Base-by-base conservation (phyloP, 345 rosid species). In the Moricandia arvensis region DNA sequence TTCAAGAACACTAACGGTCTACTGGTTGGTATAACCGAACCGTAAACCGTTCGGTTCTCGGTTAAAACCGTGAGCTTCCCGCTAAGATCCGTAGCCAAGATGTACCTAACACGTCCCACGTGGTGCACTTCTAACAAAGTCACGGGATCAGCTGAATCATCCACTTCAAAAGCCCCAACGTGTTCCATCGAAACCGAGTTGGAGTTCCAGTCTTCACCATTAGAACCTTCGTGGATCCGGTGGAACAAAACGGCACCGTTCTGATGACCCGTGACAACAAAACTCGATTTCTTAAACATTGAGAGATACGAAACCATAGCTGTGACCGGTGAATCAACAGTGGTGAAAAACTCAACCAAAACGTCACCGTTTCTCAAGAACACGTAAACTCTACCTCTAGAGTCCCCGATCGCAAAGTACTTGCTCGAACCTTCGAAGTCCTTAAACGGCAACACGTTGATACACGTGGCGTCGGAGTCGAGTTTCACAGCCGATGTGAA, bases 361-460 rank as follows among this genome's bases (percentile, higher is more conserved):
- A 89, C 88, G 79, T 95, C 97, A 63, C 97, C 97, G 54, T 84
- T 92, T 67, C 92, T 87, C 77, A 79, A 71, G 68, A 95, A 76
- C 82, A 92, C 89, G 79, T 81, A 87, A 65, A 92, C 84, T 72
- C 83, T 85, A 59, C 99, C 99, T 72, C 63, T 84, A 53, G 86
- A 88, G 77, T 95, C 96, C 5, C 99, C 99, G 66, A 95, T 82
- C 4, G 96, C 93, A 17, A 92, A 84, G 80, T 95, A 92, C 85
- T 89, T 95, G 73, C 91, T 84, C 21, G 83, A 81, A 37, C 97
- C 98, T 74, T 90, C 94, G 60, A 70, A 86, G 80, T 92, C 99
- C 6, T 82, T 85, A 63, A 86, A 90, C 4, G 98, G 99, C 66
- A 95, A 80, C 43, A 92, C 86, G 63, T 84, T 86, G 57, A 89